These are phyloP conservation scores for Lasiodiplodia gonubiensis DNA, from an alignment of 2,329 filamentous ascomycete species.

Conservation along the genomic window DNA sequence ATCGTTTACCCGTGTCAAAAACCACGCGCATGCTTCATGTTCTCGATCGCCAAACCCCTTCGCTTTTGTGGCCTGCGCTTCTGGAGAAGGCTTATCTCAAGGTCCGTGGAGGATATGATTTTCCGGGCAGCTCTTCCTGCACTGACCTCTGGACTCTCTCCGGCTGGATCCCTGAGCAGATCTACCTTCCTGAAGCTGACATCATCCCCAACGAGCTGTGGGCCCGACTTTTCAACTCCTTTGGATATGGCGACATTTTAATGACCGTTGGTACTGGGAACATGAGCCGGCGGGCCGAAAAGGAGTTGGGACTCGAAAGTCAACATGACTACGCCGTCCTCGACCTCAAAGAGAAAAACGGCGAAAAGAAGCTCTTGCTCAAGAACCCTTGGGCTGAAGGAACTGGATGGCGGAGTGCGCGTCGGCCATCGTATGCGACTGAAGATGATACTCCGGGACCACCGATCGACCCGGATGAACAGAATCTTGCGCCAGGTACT, in stretches of 20 bases:
- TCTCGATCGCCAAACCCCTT: conserved; percentile 80
- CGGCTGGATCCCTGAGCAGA: conserved; percentile 95
- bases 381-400: conserved; percentile 97
- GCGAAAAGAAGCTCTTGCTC: conserved; percentile 73
- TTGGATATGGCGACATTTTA: conserved; percentile 78
- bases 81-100: conserved; percentile 97
- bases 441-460: neutral
- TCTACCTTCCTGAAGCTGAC: conserved; percentile 62
- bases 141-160: conserved; percentile 92
- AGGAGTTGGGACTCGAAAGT: conserved; percentile 78
- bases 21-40: conserved; percentile 82
- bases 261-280: conserved; percentile 90
- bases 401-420: conserved; percentile 69
- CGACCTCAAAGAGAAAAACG: conserved; percentile 70
- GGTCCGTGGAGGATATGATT: conserved; percentile 93
- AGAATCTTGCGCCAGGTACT: conserved; percentile 64
- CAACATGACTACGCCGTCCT: conserved; percentile 95
- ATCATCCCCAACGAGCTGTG: conserved; percentile 77
- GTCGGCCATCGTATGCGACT: neutral
- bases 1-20: conserved; percentile 79
- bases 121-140: conserved; percentile 95
- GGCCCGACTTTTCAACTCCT: conserved; percentile 75
- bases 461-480: neutral
- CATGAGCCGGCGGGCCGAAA: conserved; percentile 77
- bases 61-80: conserved; percentile 87